Conservation (phyloP, 140 eudicot genomes). For the Anethum foeniculum region DNA sequence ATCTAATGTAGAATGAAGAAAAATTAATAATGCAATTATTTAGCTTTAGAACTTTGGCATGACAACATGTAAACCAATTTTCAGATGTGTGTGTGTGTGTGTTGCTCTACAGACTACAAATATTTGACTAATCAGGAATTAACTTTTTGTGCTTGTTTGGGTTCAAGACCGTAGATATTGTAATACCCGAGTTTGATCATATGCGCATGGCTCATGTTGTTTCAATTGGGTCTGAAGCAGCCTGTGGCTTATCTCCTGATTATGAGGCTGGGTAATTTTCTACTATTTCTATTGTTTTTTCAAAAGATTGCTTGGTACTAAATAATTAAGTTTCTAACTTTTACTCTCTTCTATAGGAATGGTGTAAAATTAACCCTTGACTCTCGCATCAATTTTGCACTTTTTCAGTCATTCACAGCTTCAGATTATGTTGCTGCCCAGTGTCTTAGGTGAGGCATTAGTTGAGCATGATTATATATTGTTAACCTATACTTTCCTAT, state of each 20-base stretch:
- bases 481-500: neutral
- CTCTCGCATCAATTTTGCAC: constrained; percentile 67
- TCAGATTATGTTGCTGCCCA: constrained; percentile 93
- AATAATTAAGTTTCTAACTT: neutral
- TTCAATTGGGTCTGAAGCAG: constrained; percentile 77
- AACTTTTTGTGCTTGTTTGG: constrained; percentile 2
- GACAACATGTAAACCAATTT: neutral
- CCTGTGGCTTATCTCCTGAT: constrained; percentile 39
- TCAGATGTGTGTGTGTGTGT: neutral
- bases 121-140: neutral
- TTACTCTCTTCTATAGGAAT: constrained; percentile 36
- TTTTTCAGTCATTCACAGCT: constrained; percentile 74
- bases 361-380: constrained; percentile 55
- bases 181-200: constrained; percentile 71
- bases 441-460: constrained; percentile 62
- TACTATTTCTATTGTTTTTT: constrained; percentile 3
- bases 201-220: constrained; percentile 82
- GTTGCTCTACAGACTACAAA: too few species aligned
- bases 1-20: neutral
- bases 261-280: constrained; percentile 63
- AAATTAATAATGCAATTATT: neutral
- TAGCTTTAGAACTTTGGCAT: neutral
- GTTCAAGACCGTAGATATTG: constrained; percentile 62
- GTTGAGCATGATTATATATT: neutral
- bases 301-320: neutral